A percentile compares a stretch with the other conserved stretches of the same genome.
Conservation (phyloP, 2,329 filamentous ascomycete genomes). For the Coccinonectria pachysandricola region DNA sequence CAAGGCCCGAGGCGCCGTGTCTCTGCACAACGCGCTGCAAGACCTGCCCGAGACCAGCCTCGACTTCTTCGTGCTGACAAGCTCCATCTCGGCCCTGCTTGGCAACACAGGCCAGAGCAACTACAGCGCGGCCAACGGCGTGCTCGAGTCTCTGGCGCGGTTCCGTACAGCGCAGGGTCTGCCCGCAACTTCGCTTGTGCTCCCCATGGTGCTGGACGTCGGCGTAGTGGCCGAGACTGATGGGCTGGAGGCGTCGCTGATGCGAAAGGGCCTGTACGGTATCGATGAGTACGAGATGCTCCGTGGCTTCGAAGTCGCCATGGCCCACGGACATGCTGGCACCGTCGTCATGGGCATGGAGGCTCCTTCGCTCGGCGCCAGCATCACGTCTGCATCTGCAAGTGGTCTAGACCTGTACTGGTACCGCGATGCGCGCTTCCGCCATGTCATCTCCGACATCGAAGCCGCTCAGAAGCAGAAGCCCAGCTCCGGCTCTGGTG, state of each 20-base stretch:
- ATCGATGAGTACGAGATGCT: conserved; percentile 2
- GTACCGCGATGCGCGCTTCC: too few relatives aligned
- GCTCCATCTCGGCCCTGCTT: conserved; percentile 23
- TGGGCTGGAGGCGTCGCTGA: neutral
- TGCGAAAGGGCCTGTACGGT: conserved; percentile 1
- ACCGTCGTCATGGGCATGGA: too few relatives aligned
- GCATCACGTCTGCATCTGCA: too few relatives aligned
- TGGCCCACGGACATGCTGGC: too few relatives aligned
- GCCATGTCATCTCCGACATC: too few relatives aligned
- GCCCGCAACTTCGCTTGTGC: conserved; percentile 5
- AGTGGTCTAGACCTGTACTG: too few relatives aligned
- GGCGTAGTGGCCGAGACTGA: conserved; percentile 10
- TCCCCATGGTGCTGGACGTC: conserved; percentile 11
- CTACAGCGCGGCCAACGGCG: conserved; percentile 25
- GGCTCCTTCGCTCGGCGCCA: too few relatives aligned
- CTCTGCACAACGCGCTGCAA: conserved; percentile 14
- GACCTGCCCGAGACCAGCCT: conserved; percentile 8
- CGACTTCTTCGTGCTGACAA: conserved; percentile 28
- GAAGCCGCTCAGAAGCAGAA: too few relatives aligned
- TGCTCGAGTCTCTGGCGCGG: conserved; percentile 16
- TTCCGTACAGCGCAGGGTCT: conserved; percentile 3
- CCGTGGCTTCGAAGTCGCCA: conserved; percentile 1
- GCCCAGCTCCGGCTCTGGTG: too few relatives aligned
- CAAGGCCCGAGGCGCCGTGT: conserved; percentile 21
- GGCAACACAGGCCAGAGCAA: conserved; percentile 27